Base-by-base conservation (phyloP, 2,329 filamentous ascomycete species). In the Biscogniauxia marginata region DNA sequence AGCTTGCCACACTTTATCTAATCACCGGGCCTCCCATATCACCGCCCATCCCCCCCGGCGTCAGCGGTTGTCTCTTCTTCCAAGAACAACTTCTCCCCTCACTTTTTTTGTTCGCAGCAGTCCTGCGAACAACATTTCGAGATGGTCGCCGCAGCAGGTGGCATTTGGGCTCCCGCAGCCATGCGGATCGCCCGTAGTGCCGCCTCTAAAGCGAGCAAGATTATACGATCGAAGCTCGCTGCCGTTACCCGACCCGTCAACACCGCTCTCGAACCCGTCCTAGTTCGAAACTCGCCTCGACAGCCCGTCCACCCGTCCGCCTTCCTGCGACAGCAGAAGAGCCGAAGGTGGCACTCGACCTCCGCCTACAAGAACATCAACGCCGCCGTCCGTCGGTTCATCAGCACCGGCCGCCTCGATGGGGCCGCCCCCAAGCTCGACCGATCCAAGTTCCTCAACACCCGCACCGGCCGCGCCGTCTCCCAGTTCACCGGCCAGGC, bases 401-500 rank as follows among this genome's bases (percentile, higher is more conserved):
- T 84, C 61, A 81, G 74, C 70, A 77, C 75, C 56, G 73, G 66
- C 50, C 65, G 67, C 34, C 57, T 70, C 24, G 56, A 63, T 21
- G 59, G n/a, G n/a, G n/a, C 69, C 30, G 65, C 67, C 8, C 64
- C 74, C 23, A 74, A 75, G 30, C 68, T 79, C 67, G 77, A 80
- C 69, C 78, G 80, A 59, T 74, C 74, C 60, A 78, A 77, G 64
- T 76, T 82, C 60, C 75, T 81, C 7, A 71, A 72, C 21, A 82
- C 81, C 18, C 76, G 73, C 58, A 81, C 77, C 13, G 77, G 80
- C 16, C 78, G 77, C 46, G 77, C 77, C 46, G 74, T 85, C 54
- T 80, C 79, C 25, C 83, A 86, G 59, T 82, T 89, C 56, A 86
- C 90, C 16, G 86, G 86, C 23, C 86, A 90, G 50, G 87, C 92